Evolutionary conservation across 2,329 filamentous ascomycete species (phyloP).

Genomic region (Penicillium sp.): DNA sequence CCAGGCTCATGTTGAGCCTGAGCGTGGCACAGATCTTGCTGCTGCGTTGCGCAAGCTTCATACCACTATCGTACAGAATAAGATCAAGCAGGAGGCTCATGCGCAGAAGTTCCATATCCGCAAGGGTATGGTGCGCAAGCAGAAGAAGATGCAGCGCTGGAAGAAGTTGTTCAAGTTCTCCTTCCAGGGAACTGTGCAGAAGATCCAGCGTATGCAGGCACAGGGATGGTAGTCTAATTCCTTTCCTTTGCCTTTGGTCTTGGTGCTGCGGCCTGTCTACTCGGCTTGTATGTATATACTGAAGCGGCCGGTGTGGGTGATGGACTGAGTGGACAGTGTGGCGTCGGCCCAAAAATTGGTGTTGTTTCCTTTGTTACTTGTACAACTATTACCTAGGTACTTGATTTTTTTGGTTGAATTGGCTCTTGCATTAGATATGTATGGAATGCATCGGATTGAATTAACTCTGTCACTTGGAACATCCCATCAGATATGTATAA

Average conservation of each 20-base stretch:
- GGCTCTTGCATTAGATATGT: slow-evolving; percentile 20
- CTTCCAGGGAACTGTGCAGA: slow-evolving; percentile 42
- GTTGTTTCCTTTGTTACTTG: slow-evolving; percentile 17
- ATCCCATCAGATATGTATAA: slow-evolving; percentile 3
- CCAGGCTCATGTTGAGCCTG: slow-evolving; percentile 36
- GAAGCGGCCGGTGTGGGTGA: slow-evolving; percentile 10
- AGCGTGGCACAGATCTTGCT: slow-evolving; percentile 32
- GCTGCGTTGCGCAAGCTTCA: slow-evolving; percentile 31
- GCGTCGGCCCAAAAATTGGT: slow-evolving; percentile 9
- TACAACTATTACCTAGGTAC: slow-evolving; percentile 20
- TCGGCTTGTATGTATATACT: slow-evolving; percentile 18
- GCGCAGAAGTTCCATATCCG: slow-evolving; percentile 45
- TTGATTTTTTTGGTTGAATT: slow-evolving; percentile 11
- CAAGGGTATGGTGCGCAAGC: slow-evolving; percentile 44
- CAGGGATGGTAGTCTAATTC: slow-evolving; percentile 45
- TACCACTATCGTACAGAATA: slow-evolving; percentile 32
- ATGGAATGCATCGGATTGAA: slow-evolving; percentile 23
- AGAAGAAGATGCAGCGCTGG: slow-evolving; percentile 41
- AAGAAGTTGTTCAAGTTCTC: slow-evolving; percentile 46
- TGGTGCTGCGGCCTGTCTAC: slow-evolving; percentile 9
- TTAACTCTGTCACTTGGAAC: slow-evolving; percentile 4
- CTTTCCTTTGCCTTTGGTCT: background rate
- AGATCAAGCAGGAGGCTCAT: slow-evolving; percentile 31
- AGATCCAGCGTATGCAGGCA: slow-evolving; percentile 45
- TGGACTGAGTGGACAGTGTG: slow-evolving; percentile 6